phyloP scores from a whole-genome alignment of 2,329 filamentous ascomycete species.

The Scytalidium sp. region DNA sequence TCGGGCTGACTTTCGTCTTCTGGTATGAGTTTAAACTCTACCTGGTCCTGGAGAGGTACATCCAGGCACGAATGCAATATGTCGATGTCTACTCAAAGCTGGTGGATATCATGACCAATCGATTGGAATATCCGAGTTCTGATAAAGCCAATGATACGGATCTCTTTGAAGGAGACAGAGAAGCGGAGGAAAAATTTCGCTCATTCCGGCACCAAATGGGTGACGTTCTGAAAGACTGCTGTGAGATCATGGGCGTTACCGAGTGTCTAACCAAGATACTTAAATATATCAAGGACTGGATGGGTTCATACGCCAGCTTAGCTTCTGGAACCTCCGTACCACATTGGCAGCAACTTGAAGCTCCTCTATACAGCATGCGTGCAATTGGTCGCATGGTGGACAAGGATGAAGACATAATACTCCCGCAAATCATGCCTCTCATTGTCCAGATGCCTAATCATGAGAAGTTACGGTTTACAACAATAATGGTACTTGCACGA shows the following conservation, averaged over 20 bases:
- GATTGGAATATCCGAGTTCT: slow-evolving; percentile 80
- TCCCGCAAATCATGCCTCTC: slow-evolving; percentile 88
- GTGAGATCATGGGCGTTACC: slow-evolving; percentile 90
- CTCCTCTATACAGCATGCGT: slow-evolving; percentile 90
- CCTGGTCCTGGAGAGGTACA: slow-evolving; percentile 85
- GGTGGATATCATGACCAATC: slow-evolving; percentile 88
- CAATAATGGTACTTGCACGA: slow-evolving; percentile 93
- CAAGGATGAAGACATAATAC: slow-evolving; percentile 78
- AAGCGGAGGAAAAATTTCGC: slow-evolving; percentile 94
- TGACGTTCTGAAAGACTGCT: slow-evolving; percentile 94
- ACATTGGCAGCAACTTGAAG: slow-evolving; percentile 95
- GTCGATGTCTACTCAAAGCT: slow-evolving; percentile 83
- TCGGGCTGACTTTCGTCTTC: slow-evolving; percentile 92
- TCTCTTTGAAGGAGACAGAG: slow-evolving; percentile 91
- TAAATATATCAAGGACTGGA: slow-evolving; percentile 83
- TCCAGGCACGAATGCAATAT: slow-evolving; percentile 72
- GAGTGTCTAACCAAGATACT: slow-evolving; percentile 91
- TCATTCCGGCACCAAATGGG: slow-evolving; percentile 97
- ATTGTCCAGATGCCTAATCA: slow-evolving; percentile 93
- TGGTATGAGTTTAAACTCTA: slow-evolving; percentile 99
- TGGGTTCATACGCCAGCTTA: slow-evolving; percentile 74
- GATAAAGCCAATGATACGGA: slow-evolving; percentile 73
- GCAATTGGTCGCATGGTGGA: slow-evolving; percentile 97
- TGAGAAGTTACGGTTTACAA: slow-evolving; percentile 96
- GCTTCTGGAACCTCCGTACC: slow-evolving; percentile 74